These are phyloP conservation scores for Rubus parviflorus DNA, from an alignment of 306 rosid species.

Conservation along the genomic window DNA sequence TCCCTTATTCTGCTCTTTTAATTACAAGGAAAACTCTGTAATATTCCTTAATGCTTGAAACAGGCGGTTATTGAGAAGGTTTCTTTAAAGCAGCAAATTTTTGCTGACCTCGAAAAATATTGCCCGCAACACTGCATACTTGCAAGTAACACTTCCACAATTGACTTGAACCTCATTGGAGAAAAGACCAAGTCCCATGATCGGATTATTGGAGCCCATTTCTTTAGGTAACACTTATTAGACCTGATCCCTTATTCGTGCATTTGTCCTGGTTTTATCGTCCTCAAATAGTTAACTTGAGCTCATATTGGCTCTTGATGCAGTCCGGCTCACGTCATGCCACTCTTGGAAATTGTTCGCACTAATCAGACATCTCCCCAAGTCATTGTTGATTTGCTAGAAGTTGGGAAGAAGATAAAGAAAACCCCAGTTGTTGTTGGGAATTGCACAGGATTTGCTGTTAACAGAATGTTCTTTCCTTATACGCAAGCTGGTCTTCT, in stretches of 20 bases:
- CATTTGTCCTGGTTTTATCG: neutral
- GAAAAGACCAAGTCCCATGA: constrained; percentile 72
- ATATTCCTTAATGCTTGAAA: constrained; percentile 37
- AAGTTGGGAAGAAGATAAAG: constrained; percentile 76
- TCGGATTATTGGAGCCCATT: constrained; percentile 92
- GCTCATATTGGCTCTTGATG: constrained; percentile 36
- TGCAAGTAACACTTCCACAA: constrained; percentile 94
- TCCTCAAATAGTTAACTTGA: constrained; percentile 5
- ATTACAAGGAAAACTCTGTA: constrained; percentile 20
- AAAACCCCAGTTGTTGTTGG: constrained; percentile 98
- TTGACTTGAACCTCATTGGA: constrained; percentile 92
- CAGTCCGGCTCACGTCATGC: constrained; percentile 98
- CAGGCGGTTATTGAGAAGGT: constrained; percentile 94
- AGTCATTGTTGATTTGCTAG: constrained; percentile 80
- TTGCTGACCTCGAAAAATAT: constrained; percentile 86
- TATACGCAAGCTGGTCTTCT: constrained; percentile 77
- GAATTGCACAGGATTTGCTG: constrained; percentile 98
- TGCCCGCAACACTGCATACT: constrained; percentile 91
- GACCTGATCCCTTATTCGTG: neutral
- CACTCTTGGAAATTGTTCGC: constrained; percentile 91
- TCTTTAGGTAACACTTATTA: constrained; percentile 65
- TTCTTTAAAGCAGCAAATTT: constrained; percentile 88
- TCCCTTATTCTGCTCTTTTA: constrained; percentile 17
- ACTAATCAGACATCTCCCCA: constrained; percentile 82
- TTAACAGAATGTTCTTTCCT: constrained; percentile 91